These are phyloP conservation scores for Suillus subluteus DNA, from an alignment of 768 basidiomycete species.

Conservation along the genomic window DNA sequence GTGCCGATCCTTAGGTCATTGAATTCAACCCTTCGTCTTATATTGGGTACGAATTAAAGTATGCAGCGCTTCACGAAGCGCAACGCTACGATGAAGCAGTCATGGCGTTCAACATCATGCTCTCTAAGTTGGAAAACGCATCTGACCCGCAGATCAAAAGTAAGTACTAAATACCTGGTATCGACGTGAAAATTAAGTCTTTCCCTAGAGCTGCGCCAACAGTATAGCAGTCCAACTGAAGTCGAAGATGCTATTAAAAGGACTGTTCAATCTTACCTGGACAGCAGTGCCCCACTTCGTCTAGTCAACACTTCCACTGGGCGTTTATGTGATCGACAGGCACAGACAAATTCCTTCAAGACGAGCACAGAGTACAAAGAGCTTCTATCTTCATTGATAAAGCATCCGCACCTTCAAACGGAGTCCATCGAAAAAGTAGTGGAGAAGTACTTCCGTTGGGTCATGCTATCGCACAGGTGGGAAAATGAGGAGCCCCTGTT, in stretches of 20 bases:
- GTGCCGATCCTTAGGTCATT: not conserved
- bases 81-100: conserved; percentile 4
- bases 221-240: not conserved
- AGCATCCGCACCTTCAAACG: not conserved
- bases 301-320: conserved; percentile 8
- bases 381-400: not conserved
- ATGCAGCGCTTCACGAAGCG: not conserved
- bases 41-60: not conserved
- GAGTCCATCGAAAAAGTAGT: conserved; percentile 4
- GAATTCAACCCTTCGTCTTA: conserved; percentile 3
- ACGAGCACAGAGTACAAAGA: not conserved
- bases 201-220: not conserved
- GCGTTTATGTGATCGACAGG: conserved; percentile 1
- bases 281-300: not conserved
- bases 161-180: not conserved
- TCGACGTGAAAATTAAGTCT: not conserved
- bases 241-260: not conserved
- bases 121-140: not conserved
- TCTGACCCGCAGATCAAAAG: not conserved
- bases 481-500: conserved; percentile 3
- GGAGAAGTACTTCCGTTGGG: conserved; percentile 1
- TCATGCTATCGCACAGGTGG: conserved; percentile 13
- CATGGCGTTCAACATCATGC: not conserved
- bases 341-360: not conserved
- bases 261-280: not conserved